Evolutionary conservation across 768 basidiomycete genomes (phyloP), one percentile per base, ranked within the genome.

Genomic region (Mycena filopes): DNA sequence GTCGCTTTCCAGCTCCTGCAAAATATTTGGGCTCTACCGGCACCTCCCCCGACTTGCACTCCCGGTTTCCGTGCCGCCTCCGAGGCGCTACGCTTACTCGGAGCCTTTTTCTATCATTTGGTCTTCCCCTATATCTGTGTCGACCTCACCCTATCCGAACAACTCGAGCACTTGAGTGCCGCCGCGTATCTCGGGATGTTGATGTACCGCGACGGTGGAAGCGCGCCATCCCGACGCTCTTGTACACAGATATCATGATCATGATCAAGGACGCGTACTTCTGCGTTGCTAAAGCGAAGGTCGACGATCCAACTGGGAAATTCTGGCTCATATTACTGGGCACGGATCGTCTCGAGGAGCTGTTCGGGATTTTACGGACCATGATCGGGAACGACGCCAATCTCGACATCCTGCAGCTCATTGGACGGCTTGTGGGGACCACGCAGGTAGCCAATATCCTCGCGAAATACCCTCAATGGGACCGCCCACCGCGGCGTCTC

Each of bases 241-340:
- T 6, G 1, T 82, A 72, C 59, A 29, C 59, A 2, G 78, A 82
- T 57, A 68, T 80, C 46, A 71, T 73, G 70, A 68, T 77, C 23
- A 78, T 78, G 75, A 70, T 81, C 66, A 82, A 80, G 67, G 81
- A 81, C 55, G 72, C 63, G 4, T 79, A 69, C 54, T 80, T 81
- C 51, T 81, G 80, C 56, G 71, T 82, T 29, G 78, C 74, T 0
- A 82, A 80, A 60, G 66, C 74, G 11, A 79, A 81, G 55, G 64
- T 75, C 4, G 74, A 80, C 43, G 48, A 76, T 74, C 77, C 4
- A 45, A 74, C 42, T 66, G 74, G 2, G 11, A 68, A 50, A 26
- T 80, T 82, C 56, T 80, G 64, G 61, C 42, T 81, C 4, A 77
- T 79, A 7, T 70, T 80, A 0, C 67, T 81, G 1, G 79, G 81